Evolutionary conservation across 1,284 basidiomycete genomes (phyloP), one percentile per base, ranked within the genome.

Genomic region (Pterula multifida): DNA sequence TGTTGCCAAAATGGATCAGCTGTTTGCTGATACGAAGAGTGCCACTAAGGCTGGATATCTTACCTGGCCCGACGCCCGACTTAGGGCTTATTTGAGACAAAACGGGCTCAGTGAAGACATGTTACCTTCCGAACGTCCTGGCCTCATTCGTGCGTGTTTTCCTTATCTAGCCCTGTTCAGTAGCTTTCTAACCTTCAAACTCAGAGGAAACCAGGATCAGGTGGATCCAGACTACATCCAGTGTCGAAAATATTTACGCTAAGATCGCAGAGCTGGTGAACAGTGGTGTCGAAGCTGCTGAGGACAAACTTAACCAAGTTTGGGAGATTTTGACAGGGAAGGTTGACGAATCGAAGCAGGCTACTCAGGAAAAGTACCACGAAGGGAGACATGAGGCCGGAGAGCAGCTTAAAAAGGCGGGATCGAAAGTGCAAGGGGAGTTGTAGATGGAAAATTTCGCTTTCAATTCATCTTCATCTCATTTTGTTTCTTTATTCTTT

Each of bases 61-160:
- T 48, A 73, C 76, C n/a, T 94, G 90, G 90, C 89, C 90, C 13
- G 90, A 93, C 59, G 86, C 90, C 2, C 78, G 90, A 45, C 76
- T 94, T 26, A 84, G 90, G 50, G 88, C 86, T 0, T 90, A 83
- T 63, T 74, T 93, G 25, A 76, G 88, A 52, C 78, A 85, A 60
- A 75, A 77, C 53, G 85, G 85, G 48, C 58, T 91, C 35, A 70
- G 75, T 55, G 88, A 92, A 58, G 70, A 72, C 17, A 70, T 74
- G 51, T 69, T 86, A 42, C 84, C 82, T 0, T 74, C 73, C 1
- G 63, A 63, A 12, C 79, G 90, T 45, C 78, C 83, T 3, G 81
- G 79, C 17, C 73, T 93, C 19, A 70, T 93, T 54, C 81, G 83
- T 80, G 57, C 52, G 76, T 67, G 6, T 26, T n/a, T 12, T 26